A percentile compares a stretch with the other conserved stretches of the same genome.
Evolutionary conservation across 2,329 filamentous ascomycete genomes (phyloP).

Genomic region (Amesomyces nigricolor): DNA sequence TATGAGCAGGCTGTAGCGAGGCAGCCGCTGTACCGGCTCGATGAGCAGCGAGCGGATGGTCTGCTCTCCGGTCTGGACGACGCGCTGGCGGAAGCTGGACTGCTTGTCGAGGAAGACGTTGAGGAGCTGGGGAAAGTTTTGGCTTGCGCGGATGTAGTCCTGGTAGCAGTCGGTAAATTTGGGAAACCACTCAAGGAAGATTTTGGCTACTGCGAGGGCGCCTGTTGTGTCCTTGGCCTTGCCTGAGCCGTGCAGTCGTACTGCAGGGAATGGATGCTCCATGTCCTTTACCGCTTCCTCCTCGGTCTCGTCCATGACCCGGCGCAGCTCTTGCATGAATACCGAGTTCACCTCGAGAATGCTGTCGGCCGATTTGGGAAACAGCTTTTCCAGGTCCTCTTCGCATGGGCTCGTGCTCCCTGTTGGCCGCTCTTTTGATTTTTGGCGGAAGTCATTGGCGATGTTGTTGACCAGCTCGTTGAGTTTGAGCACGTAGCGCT

Average conservation of each 20-base stretch:
- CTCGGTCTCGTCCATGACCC: conserved; percentile 76
- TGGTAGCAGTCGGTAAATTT: conserved; percentile 87
- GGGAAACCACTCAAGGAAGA: conserved; percentile 87
- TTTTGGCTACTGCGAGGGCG: conserved; percentile 68
- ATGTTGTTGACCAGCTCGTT: conserved; percentile 76
- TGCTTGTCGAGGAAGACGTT: conserved; percentile 72
- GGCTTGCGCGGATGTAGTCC: conserved; percentile 87
- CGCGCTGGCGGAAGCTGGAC: conserved; percentile 74
- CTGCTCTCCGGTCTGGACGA: conserved; percentile 84
- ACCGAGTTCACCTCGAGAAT: conserved; percentile 77
- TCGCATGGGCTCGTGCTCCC: conserved; percentile 66
- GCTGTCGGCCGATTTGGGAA: conserved; percentile 71
- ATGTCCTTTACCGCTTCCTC: conserved; percentile 73
- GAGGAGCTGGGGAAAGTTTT: conserved; percentile 76
- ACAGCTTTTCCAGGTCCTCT: conserved; percentile 67
- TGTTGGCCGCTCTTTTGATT: conserved; percentile 52
- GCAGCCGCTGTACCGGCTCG: conserved; percentile 89
- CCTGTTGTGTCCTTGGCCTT: conserved; percentile 68
- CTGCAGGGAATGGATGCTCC: conserved; percentile 46
- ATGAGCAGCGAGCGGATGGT: conserved; percentile 85
- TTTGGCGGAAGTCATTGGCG: conserved; percentile 71
- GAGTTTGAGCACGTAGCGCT: conserved; percentile 85
- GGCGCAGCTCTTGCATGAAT: conserved; percentile 72
- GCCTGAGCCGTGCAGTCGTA: conserved; percentile 39
- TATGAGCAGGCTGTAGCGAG: conserved; percentile 91